Evolutionary conservation across 2,329 filamentous ascomycete genomes (phyloP).

Genomic region (Penicillium vulpinum): DNA sequence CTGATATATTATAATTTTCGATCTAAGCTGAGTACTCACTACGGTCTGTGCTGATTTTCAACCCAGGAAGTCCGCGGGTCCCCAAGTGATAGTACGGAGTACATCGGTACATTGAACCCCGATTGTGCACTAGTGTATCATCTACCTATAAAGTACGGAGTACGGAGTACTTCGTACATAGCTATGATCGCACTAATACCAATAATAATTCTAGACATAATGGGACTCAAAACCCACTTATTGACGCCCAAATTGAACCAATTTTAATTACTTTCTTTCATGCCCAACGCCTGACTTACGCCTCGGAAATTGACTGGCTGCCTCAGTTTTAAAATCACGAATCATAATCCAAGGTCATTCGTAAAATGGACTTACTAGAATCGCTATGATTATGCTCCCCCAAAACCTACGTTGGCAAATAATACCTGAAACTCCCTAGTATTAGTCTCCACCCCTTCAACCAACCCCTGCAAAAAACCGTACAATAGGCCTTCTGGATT

Average conservation of each 20-base stretch:
- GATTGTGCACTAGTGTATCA: slow-evolving; percentile 1
- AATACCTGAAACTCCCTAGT: slow-evolving; percentile 6
- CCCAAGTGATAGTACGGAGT: background rate
- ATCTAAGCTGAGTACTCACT: slow-evolving; percentile 9
- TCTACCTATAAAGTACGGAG: background rate
- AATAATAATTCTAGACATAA: background rate
- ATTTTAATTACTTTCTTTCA: slow-evolving; percentile 18
- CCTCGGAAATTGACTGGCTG: slow-evolving; percentile 14
- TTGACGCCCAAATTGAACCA: slow-evolving; percentile 18
- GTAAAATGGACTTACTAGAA: background rate
- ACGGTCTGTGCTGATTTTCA: slow-evolving; percentile 6
- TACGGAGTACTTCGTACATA: too few species aligned
- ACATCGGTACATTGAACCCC: slow-evolving; percentile 2
- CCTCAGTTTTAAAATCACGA: background rate
- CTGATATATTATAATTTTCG: background rate
- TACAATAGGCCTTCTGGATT: background rate
- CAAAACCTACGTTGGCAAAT: slow-evolving; percentile 1
- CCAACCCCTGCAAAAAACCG: background rate
- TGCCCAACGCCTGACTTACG: slow-evolving; percentile 23
- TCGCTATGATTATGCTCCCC: background rate
- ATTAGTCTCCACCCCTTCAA: background rate
- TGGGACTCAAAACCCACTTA: slow-evolving; percentile 10
- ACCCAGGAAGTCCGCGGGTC: background rate
- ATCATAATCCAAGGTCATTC: background rate
- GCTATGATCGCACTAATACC: background rate